Base-by-base conservation (phyloP, 148 eudicot species). In the Rhododendron ferrugineum region DNA sequence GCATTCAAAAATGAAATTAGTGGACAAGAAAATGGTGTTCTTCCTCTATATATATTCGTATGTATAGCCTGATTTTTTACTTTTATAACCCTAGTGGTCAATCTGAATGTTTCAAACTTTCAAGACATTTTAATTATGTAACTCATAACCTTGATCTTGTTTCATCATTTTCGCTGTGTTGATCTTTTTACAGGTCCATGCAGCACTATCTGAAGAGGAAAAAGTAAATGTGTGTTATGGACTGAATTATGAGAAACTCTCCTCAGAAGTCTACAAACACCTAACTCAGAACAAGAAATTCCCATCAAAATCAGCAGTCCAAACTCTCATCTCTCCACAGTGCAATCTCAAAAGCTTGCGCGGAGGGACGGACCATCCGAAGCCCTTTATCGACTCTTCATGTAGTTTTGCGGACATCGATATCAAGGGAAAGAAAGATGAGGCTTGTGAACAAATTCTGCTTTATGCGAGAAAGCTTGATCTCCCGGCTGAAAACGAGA, bases 221-320 rank as follows among this genome's bases (percentile, higher is more conserved):
- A 91, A 86, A 56, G 85, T 83, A 46, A 95, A 79, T 64, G 66
- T 95, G 11, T 93, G 95, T 50, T 81, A 86, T 72, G 91, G 89
- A 10, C 82, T 95, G 66, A 92, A 92, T 60, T 93, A 92, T 26
- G 94, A 92, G 88, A 95, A 94, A 88, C 94, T 95, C 56, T 92
- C 96, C 78, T 80, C 91, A 5, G 95, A 91, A 87, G 87, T 87
- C 60, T 86, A 91, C 58, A 78, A 85, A 78, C 91, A 93, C 76
- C 93, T 95, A 11, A 84, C 94, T 16, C 87, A 86, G 26, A 95
- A 95, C 84, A 42, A 76, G 18, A 92, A 90, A 34, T 91, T 95
- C 88, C 94, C 95, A 14, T 88, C 95, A 47, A 90, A 90, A 84
- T 87, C 88, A 11, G 90, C 91, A 1, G 84, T 84, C n/a, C 91